These are phyloP conservation scores for Colletotrichum gigasporum DNA, from an alignment of 2,329 filamentous ascomycete genomes.

Conservation along the genomic window DNA sequence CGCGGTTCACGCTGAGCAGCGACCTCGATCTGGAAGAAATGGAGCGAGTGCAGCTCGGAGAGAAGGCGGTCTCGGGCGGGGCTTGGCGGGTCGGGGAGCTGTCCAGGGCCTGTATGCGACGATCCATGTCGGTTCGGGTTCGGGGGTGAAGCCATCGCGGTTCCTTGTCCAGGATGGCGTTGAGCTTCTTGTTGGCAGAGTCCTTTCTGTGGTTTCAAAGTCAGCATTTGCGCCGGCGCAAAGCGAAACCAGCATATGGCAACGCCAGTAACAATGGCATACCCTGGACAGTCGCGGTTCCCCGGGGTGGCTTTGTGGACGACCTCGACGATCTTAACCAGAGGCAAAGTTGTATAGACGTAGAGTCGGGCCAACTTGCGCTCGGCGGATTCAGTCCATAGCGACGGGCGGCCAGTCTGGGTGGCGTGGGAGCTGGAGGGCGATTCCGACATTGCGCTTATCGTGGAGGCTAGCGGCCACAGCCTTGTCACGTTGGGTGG, in stretches of 20 bases:
- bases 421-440: conserved; percentile 41
- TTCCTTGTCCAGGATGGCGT: conserved; percentile 65
- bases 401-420: conserved; percentile 60
- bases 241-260: too few species aligned
- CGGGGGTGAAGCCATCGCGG: conserved; percentile 66
- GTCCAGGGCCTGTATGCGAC: conserved; percentile 56
- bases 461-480: conserved; percentile 5
- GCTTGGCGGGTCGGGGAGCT: conserved; percentile 46
- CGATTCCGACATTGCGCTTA: conserved; percentile 32
- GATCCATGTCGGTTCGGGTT: conserved; percentile 59
- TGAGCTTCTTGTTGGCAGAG: conserved; percentile 67
- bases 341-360: conserved; percentile 62
- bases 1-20: not conserved
- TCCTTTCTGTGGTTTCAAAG: conserved; percentile 53
- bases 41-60: conserved; percentile 12
- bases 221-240: conserved; percentile 29
- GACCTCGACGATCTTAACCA: conserved; percentile 59
- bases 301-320: conserved; percentile 50
- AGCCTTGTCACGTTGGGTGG: conserved; percentile 23
- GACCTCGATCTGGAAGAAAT: conserved; percentile 12
- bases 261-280: not conserved
- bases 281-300: conserved; percentile 27
- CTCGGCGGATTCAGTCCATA: conserved; percentile 63
- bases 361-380: conserved; percentile 66
- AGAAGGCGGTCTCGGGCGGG: conserved; percentile 14